phyloP scores from a whole-genome alignment of 441 rosid species.

The Adansonia gregorii region DNA sequence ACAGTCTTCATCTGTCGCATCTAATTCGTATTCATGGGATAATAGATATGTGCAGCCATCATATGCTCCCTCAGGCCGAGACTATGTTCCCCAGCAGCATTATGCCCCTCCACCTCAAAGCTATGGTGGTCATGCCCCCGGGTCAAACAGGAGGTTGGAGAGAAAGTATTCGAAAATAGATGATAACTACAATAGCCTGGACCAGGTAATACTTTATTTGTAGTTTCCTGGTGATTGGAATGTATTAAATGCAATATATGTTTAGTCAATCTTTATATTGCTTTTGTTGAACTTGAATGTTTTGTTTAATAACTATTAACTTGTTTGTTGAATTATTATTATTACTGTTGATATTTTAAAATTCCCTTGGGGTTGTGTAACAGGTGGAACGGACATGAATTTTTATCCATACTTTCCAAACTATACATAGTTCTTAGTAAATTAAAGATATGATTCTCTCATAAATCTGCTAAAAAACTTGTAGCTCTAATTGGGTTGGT shows the following conservation, averaged over 20 bases:
- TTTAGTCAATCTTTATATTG: background rate
- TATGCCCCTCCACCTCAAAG: slow-evolving; percentile 47
- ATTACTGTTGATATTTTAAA: background rate
- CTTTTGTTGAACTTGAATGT: background rate
- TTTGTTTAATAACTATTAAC: background rate
- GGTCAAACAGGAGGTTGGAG: slow-evolving; percentile 57
- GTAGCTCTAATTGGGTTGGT: background rate
- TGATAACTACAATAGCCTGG: slow-evolving; percentile 73
- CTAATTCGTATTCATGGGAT: slow-evolving; percentile 52
- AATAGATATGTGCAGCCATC: slow-evolving; percentile 44
- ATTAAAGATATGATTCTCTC: background rate
- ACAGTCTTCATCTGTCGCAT: slow-evolving; percentile 37
- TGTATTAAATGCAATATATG: background rate
- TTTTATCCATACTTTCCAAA: background rate
- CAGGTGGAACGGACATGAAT: background rate
- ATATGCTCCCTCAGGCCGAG: slow-evolving; percentile 48
- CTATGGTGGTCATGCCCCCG: slow-evolving; percentile 39
- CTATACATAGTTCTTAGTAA: background rate
- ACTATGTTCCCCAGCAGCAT: slow-evolving; percentile 42
- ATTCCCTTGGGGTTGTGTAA: background rate
- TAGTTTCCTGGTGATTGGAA: background rate
- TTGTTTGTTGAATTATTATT: background rate
- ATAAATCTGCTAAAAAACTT: background rate
- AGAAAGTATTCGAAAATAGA: slow-evolving; percentile 77
- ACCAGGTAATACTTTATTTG: slow-evolving; percentile 55